Evolutionary conservation across 2,329 filamentous ascomycete species (phyloP).

Genomic region (Calonectria naviculata): DNA sequence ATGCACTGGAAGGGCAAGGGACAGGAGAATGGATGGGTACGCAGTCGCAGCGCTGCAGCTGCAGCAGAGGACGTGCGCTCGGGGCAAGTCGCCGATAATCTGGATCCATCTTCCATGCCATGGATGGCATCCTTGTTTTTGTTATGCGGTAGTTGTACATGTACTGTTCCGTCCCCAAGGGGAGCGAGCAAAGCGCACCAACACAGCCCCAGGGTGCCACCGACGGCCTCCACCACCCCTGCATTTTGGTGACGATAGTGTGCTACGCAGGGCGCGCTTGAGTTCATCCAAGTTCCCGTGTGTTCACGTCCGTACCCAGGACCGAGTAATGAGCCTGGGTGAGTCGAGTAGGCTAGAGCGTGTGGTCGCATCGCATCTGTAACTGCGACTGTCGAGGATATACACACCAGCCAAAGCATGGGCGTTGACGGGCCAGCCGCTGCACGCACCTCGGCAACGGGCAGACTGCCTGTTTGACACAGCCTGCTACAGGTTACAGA

Average conservation of each 20-base stretch:
- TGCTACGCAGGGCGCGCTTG: constrained; percentile 10
- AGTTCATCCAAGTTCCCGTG: background rate
- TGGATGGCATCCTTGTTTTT: constrained; percentile 5
- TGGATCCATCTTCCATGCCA: constrained; percentile 23
- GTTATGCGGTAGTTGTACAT: constrained; percentile 29
- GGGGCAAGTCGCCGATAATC: constrained; percentile 32
- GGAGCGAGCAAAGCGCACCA: constrained; percentile 7
- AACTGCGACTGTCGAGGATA: constrained; percentile 16
- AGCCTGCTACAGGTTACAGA: background rate
- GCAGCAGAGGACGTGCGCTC: constrained; percentile 18
- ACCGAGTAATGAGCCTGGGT: constrained; percentile 1
- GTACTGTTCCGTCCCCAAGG: constrained; percentile 13
- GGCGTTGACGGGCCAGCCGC: constrained; percentile 18
- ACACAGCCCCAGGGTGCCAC: background rate
- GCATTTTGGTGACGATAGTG: constrained; percentile 14
- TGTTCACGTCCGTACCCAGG: background rate
- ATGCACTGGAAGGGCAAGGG: background rate
- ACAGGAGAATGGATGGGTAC: background rate
- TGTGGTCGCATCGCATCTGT: constrained; percentile 8
- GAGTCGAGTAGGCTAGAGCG: background rate
- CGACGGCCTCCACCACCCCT: constrained; percentile 6
- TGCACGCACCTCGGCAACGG: constrained; percentile 14
- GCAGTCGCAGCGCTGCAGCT: background rate
- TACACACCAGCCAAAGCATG: background rate
- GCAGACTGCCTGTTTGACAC: constrained; percentile 1